Evolutionary conservation across 1,284 basidiomycete genomes (phyloP).

Genomic region (Marasmius sp.): DNA sequence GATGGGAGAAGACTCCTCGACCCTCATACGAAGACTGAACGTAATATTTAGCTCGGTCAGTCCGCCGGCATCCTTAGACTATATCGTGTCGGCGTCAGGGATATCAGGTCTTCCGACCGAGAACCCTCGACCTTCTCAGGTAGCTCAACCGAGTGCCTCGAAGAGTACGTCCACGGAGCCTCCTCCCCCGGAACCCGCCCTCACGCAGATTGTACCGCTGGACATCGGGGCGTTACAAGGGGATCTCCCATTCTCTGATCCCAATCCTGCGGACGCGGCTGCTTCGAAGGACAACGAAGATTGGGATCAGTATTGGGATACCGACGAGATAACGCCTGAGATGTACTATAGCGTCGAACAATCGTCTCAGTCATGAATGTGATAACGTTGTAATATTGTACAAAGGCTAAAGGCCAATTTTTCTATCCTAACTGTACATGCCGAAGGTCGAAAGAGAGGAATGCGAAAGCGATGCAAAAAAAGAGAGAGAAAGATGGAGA

Average conservation of each 20-base stretch:
- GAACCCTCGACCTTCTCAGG: constrained; percentile 9
- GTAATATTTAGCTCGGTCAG: constrained; percentile 76
- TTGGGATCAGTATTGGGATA: constrained; percentile 46
- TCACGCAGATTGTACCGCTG: constrained; percentile 33
- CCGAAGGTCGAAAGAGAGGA: too few relatives aligned
- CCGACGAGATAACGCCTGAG: constrained; percentile 32
- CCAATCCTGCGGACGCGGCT: constrained; percentile 11
- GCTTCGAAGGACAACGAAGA: constrained; percentile 31
- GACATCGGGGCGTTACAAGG: constrained; percentile 35
- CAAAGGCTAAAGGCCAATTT: background rate
- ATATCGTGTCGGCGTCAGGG: constrained; percentile 63
- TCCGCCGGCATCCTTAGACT: constrained; percentile 64
- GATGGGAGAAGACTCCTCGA: constrained; percentile 32
- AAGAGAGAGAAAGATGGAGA: too few relatives aligned
- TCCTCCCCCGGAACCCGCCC: background rate
- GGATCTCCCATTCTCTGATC: background rate
- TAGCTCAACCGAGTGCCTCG: background rate
- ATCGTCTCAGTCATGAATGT: constrained; percentile 15
- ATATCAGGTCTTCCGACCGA: constrained; percentile 40
- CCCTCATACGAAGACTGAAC: constrained; percentile 61
- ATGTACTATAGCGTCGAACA: constrained; percentile 27
- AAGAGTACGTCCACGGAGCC: background rate
- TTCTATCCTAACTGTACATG: background rate
- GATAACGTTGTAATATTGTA: background rate
- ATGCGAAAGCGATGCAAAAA: too few relatives aligned